phyloP scores from a whole-genome alignment of 345 rosid genomes.

The Euclidium syriacum region DNA sequence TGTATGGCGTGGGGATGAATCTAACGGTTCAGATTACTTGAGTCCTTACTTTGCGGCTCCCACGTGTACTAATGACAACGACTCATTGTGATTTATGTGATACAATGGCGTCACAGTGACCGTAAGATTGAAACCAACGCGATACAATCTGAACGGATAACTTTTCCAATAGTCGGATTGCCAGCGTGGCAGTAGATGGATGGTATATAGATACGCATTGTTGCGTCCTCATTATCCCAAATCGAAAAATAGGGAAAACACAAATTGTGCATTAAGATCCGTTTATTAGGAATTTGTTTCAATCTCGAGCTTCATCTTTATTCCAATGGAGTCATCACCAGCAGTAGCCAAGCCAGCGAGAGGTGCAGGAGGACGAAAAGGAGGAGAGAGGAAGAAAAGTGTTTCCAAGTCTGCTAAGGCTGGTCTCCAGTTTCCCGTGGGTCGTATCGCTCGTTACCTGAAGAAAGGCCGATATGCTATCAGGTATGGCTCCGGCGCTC shows the following conservation, averaged over 20 bases:
- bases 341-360: constrained; percentile 28
- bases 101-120: background rate
- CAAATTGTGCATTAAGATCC: background rate
- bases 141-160: constrained; percentile 23
- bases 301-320: too few species aligned
- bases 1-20: background rate
- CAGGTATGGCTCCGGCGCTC: constrained; percentile 65
- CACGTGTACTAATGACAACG: constrained; percentile 8
- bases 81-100: background rate
- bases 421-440: constrained; percentile 81
- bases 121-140: constrained; percentile 17
- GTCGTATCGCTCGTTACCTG: constrained; percentile 60
- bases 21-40: constrained; percentile 14
- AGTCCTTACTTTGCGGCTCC: background rate
- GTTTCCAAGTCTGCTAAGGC: constrained; percentile 60
- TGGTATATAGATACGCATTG: constrained; percentile 1
- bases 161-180: background rate
- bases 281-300: background rate
- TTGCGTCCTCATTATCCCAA: background rate
- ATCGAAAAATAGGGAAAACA: background rate
- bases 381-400: constrained; percentile 55
- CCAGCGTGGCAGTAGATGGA: constrained; percentile 24
- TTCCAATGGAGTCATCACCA: constrained; percentile 39
- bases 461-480: constrained; percentile 68
- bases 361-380: constrained; percentile 58